Percentiles rank a stretch among this genome's conserved stretches.
These are phyloP conservation scores for Laburnicola sp. DNA, from an alignment of 2,329 filamentous ascomycete genomes.

Conservation along the genomic window DNA sequence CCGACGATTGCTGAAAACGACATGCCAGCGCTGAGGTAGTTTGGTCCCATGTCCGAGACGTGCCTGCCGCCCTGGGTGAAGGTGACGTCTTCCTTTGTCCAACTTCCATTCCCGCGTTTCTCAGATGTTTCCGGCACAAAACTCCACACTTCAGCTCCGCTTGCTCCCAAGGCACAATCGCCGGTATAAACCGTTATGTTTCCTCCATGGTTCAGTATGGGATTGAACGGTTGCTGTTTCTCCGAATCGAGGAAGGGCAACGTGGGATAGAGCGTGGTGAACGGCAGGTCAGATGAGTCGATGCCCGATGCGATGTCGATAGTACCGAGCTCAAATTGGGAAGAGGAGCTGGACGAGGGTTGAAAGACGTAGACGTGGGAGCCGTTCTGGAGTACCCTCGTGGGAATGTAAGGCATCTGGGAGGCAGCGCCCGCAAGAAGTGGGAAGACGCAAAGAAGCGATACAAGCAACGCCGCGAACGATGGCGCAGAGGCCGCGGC, in stretches of 20 bases:
- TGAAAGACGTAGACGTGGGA: conserved; percentile 72
- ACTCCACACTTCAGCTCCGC: conserved; percentile 66
- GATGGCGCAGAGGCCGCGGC: conserved; percentile 5
- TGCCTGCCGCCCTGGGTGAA: conserved; percentile 41
- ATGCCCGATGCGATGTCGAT: conserved; percentile 67
- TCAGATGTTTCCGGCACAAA: conserved; percentile 57
- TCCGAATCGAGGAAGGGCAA: conserved; percentile 65
- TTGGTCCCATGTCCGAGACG: conserved; percentile 50
- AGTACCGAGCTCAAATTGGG: conserved; percentile 60
- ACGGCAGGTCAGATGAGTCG: conserved; percentile 48
- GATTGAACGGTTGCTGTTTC: conserved; percentile 63
- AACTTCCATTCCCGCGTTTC: conserved; percentile 56
- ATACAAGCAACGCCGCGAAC: conserved; percentile 9
- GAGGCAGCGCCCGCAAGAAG: conserved; percentile 26
- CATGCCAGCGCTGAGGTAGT: conserved; percentile 63
- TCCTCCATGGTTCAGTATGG: conserved; percentile 68
- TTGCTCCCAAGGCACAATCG: conserved; percentile 62
- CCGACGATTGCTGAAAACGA: conserved; percentile 67
- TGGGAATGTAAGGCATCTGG: conserved; percentile 75
- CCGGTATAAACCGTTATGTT: conserved; percentile 75
- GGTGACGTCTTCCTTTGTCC: conserved; percentile 53
- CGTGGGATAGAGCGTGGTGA: conserved; percentile 56
- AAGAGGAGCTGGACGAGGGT: conserved; percentile 53
- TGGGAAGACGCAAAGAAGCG: conserved; percentile 13
- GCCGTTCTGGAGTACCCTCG: conserved; percentile 65